Evolutionary conservation across 345 rosid genomes (phyloP), one percentile per base, ranked within the genome.

Genomic region (Microcos paniculata): DNA sequence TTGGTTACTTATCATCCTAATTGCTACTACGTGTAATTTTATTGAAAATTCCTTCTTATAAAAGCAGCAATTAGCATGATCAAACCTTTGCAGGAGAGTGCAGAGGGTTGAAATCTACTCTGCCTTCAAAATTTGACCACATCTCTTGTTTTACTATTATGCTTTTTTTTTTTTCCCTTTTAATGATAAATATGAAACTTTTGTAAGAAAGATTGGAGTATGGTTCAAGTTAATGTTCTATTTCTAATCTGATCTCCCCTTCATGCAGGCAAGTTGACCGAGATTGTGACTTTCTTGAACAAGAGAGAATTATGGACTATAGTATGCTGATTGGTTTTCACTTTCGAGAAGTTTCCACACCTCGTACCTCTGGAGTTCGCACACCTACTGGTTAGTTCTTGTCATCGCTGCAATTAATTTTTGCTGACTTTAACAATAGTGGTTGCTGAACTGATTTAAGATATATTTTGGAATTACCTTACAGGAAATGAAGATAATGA

Each of bases 241-340:
- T 3, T 56, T 59, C n/a, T 46, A 42, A 46, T 35, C 21, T 43
- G 21, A 19, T 14, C 45, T 16, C 23, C 70, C 30, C 12, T 30
- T 61, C 53, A 8, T 82, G 78, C 97, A 96, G 98, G 86, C 98
- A 96, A 92, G 94, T 93, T 53, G 98, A 90, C 74, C 86, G 87
- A 80, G 99, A 96, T 76, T 96, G 98, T 73, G 99, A 93, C 45
- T 88, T 96, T 52, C 97, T 96, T 70, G 96, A 93, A 74, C 93
- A 90, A 79, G 98, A 92, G 81, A 89, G 98, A 75, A 93, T 96
- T 45, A 96, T 96, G 99, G 99, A 96, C 71, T 96, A 96, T 72
- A 96, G 98, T 86, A 88, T 96, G 56, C 76, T 96, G 79, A 82
- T 96, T 38, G 99, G 99, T 51, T 82, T 96, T 80, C 99, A 96